Evolutionary conservation across 768 basidiomycete species (phyloP).

Genomic region (Kwoniella sp.): DNA sequence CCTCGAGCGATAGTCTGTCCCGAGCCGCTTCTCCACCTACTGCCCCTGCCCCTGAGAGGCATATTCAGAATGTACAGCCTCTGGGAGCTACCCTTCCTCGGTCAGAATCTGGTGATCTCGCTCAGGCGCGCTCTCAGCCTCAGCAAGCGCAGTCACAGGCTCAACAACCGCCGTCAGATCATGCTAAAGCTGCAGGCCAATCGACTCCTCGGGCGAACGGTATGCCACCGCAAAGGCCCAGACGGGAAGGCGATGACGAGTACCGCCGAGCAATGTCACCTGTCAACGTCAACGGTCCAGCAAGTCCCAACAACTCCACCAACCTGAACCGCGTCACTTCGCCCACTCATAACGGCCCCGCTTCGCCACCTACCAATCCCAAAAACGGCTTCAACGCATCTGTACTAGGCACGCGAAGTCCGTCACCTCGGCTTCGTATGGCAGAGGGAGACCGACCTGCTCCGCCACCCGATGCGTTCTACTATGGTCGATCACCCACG

Average conservation of each 20-base stretch:
- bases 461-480: slow-evolving; percentile 68
- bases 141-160: neutral
- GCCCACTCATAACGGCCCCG: slow-evolving; percentile 30
- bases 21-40: slow-evolving; percentile 31
- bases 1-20: slow-evolving; percentile 36
- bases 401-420: slow-evolving; percentile 62
- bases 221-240: slow-evolving; percentile 57
- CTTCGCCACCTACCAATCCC: slow-evolving; percentile 39
- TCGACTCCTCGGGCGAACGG: slow-evolving; percentile 26
- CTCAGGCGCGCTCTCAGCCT: slow-evolving; percentile 8
- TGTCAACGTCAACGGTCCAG: slow-evolving; percentile 25
- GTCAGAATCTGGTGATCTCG: slow-evolving; percentile 28
- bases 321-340: slow-evolving; percentile 28
- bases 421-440: slow-evolving; percentile 57
- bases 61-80: slow-evolving; percentile 7
- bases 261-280: slow-evolving; percentile 69
- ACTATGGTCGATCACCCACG: slow-evolving; percentile 57
- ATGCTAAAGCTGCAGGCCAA: slow-evolving; percentile 4
- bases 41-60: slow-evolving; percentile 15
- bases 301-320: slow-evolving; percentile 33
- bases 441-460: slow-evolving; percentile 43
- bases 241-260: slow-evolving; percentile 49
- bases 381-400: slow-evolving; percentile 55
- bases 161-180: slow-evolving; percentile 2
- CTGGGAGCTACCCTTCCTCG: slow-evolving; percentile 23